Conservation (phyloP, 805 yeast genomes). For the Candida lessepsii region DNA sequence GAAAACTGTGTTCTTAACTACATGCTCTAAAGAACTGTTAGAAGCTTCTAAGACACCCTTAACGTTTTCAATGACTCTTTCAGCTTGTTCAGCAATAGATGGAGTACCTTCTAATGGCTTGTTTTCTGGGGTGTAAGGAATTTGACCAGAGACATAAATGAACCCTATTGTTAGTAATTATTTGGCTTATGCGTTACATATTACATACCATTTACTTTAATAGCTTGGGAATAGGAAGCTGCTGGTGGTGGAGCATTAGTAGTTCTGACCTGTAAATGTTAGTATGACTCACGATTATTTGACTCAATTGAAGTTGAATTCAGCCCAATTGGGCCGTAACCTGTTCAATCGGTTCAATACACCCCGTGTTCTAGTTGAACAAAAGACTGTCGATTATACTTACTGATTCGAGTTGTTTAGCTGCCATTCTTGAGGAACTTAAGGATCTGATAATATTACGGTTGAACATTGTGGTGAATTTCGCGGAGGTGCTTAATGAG, state of each 20-base stretch:
- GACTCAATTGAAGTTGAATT: not conserved
- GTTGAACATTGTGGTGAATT: conserved; percentile 4
- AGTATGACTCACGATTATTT: conserved; percentile 3
- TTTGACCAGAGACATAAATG: conserved; percentile 91
- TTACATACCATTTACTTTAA: conserved; percentile 68
- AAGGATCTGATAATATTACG: conserved; percentile 14
- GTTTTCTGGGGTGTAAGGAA: conserved; percentile 83
- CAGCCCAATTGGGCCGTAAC: no score
- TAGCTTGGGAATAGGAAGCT: conserved; percentile 94
- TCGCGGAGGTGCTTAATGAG: no score
- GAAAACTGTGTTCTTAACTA: conserved; percentile 87
- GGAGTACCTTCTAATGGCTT: conserved; percentile 69
- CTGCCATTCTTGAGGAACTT: conserved; percentile 13
- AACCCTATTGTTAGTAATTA: conserved; percentile 48
- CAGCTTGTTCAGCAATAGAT: conserved; percentile 72
- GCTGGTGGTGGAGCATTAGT: conserved; percentile 93
- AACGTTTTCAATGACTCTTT: conserved; percentile 68
- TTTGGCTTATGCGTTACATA: not conserved
- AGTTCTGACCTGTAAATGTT: conserved; percentile 50
- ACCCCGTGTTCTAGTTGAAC: no score
- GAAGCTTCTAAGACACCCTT: conserved; percentile 76
- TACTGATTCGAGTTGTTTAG: conserved; percentile 15
- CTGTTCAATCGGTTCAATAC: not conserved
- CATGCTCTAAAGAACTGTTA: conserved; percentile 77
- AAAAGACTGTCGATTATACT: conserved; percentile 9